A percentile compares a stretch with the other conserved stretches of the same genome.
Conservation (phyloP, 805 yeast species). For the Lipomyces kockii region DNA sequence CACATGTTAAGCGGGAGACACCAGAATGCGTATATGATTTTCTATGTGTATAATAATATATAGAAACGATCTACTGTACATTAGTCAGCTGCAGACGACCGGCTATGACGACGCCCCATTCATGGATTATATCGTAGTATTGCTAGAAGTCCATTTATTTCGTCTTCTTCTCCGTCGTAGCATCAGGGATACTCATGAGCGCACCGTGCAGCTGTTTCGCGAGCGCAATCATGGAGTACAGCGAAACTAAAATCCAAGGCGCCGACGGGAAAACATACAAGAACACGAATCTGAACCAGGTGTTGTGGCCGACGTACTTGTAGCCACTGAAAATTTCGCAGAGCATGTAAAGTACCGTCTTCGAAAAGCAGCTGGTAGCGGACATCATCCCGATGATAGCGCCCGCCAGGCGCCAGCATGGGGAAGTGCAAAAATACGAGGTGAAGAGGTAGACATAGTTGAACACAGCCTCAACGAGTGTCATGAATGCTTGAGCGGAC, state of each 20-base stretch:
- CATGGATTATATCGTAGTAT: not conserved
- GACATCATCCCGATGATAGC: constrained; percentile 25
- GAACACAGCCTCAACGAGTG: constrained; percentile 25
- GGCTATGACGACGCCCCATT: not conserved
- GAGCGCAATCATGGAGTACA: constrained; percentile 20
- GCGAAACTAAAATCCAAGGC: constrained; percentile 27
- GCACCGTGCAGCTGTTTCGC: constrained; percentile 20
- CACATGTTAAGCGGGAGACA: not conserved
- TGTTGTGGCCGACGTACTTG: constrained; percentile 36
- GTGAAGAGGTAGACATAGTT: constrained; percentile 22
- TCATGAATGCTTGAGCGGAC: constrained; percentile 29
- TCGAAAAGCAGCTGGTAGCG: constrained; percentile 33
- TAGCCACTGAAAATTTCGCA: constrained; percentile 29
- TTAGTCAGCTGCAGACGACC: not conserved
- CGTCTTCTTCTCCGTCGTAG: constrained; percentile 22
- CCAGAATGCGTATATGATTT: not conserved
- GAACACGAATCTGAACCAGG: constrained; percentile 10
- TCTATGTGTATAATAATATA: not conserved
- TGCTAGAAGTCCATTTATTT: constrained; percentile 6
- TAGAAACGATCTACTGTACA: not conserved
- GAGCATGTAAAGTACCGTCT: constrained; percentile 32
- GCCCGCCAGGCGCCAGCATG: constrained; percentile 19
- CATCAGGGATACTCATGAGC: constrained; percentile 10
- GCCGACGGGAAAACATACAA: constrained; percentile 28
- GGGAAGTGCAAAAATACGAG: constrained; percentile 10